Base-by-base conservation (phyloP, 2,329 filamentous ascomycete species). In the Penicillium vulpinum region DNA sequence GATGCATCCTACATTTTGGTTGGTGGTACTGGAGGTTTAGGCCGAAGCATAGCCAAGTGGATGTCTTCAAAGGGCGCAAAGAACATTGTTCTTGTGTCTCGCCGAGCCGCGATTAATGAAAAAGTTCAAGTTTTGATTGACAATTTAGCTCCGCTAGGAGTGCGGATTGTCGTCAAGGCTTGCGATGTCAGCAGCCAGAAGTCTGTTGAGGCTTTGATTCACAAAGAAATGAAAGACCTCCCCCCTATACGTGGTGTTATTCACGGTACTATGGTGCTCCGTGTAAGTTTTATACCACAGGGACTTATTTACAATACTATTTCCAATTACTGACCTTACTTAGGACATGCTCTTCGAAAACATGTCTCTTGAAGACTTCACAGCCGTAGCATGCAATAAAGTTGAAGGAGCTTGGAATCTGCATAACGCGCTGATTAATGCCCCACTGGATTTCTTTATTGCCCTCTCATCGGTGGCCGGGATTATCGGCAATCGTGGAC, bases 1-100 rank as follows among this genome's bases (percentile, higher is more conserved):
- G 61, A 66, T 51, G 66, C 63, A 16, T 66, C 66, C 1, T 87
- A 87, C 54, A 64, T 87, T 2, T 69, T 87, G 4, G 77, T 78
- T 4, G 85, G 85, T 16, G 83, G 83, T 0, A 75, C 85, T 0
- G 83, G 84, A 16, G 85, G 84, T 11, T 74, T 87, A 0, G 85
- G 84, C 0, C 75, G 77, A 33, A 80, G 77, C 60, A 80, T 86
- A 36, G 79, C 83, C 2, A 72, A 76, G 51, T 76, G 83, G 52
- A 74, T 87, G 53, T 72, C 75, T n/a, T 64, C 68, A 5, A 77
- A 79, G 13, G 85, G 85, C 1, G 85, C 79, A 1, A 76, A 72
- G 18, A 71, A 83, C 54, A 61, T 87, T 8, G 78, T 80, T 2
- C 82, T 85, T 44, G 61, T 86, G 1, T 85, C 82, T 11, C 78